These are phyloP conservation scores for Lanmaoa pseudosensibilis DNA, from an alignment of 768 basidiomycete genomes.

Conservation along the genomic window DNA sequence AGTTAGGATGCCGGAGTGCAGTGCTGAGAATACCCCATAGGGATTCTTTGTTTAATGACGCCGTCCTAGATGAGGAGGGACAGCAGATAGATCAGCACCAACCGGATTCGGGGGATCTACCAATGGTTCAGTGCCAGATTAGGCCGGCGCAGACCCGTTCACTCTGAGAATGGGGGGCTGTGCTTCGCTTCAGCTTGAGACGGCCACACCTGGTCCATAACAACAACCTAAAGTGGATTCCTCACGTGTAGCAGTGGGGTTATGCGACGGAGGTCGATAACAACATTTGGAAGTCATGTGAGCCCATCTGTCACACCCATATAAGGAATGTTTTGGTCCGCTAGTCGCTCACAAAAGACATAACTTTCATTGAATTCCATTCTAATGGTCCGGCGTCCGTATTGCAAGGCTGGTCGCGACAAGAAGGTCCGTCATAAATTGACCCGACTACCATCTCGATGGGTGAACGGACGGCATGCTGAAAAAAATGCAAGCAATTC, in stretches of 20 bases:
- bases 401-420: conserved; percentile 31
- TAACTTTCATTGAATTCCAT: not conserved
- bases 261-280: not conserved
- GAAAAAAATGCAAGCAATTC: not conserved
- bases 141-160: not conserved
- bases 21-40: not conserved
- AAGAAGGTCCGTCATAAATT: conserved; percentile 28
- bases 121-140: not conserved
- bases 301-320: not conserved
- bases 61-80: not conserved
- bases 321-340: not conserved
- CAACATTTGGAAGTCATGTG: not conserved
- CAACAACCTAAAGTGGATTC: not conserved
- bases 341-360: not conserved
- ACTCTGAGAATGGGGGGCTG: not conserved
- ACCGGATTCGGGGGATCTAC: not conserved
- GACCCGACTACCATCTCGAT: conserved; percentile 17
- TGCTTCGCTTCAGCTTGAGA: not conserved
- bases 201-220: not conserved
- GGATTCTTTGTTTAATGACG: not conserved
- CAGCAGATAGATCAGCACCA: not conserved
- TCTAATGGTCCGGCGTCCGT: conserved; percentile 20
- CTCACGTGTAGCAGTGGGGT: not conserved
- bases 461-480: not conserved
- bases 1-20: not conserved